Evolutionary conservation across 2,329 filamentous ascomycete genomes (phyloP).

Genomic region (Claviceps capensis): DNA sequence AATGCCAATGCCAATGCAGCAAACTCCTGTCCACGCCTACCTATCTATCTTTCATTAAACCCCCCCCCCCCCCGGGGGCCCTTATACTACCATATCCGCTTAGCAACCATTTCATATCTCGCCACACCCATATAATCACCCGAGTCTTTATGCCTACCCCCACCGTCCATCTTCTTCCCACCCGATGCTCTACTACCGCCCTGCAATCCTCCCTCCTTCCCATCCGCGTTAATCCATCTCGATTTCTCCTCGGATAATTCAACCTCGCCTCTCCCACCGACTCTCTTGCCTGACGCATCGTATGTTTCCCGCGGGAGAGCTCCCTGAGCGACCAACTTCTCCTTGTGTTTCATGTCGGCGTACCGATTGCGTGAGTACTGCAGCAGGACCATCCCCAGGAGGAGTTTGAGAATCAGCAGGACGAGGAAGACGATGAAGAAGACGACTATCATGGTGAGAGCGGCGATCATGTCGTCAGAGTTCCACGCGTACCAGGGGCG

Average conservation of each 20-base stretch:
- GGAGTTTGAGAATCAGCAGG: conserved; percentile 68
- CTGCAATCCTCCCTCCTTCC: conserved; percentile 58
- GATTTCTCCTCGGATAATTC: conserved; percentile 83
- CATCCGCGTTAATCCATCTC: conserved; percentile 76
- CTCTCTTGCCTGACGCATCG: conserved; percentile 57
- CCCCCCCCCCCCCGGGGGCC: background rate
- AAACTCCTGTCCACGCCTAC: too few relatives aligned
- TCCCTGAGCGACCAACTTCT: conserved; percentile 35
- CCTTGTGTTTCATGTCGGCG: conserved; percentile 60
- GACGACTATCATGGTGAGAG: conserved; percentile 70
- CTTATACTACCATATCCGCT: conserved; percentile 74
- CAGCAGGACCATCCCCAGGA: conserved; percentile 79
- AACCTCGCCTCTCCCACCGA: conserved; percentile 72
- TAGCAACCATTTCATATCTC: conserved; percentile 91
- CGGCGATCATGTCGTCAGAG: conserved; percentile 60
- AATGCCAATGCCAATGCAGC: too few relatives aligned
- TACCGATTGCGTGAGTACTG: conserved; percentile 70
- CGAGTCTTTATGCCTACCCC: conserved; percentile 27
- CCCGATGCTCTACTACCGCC: conserved; percentile 34
- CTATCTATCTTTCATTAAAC: background rate
- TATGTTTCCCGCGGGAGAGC: conserved; percentile 39
- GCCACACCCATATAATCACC: conserved; percentile 48
- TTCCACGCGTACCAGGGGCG: conserved; percentile 42
- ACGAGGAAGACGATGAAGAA: conserved; percentile 77
- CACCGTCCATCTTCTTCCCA: conserved; percentile 34